A percentile compares a stretch with the other conserved stretches of the same genome.
Evolutionary conservation across 768 basidiomycete species (phyloP).

Genomic region (Tylopilus subfusipes): DNA sequence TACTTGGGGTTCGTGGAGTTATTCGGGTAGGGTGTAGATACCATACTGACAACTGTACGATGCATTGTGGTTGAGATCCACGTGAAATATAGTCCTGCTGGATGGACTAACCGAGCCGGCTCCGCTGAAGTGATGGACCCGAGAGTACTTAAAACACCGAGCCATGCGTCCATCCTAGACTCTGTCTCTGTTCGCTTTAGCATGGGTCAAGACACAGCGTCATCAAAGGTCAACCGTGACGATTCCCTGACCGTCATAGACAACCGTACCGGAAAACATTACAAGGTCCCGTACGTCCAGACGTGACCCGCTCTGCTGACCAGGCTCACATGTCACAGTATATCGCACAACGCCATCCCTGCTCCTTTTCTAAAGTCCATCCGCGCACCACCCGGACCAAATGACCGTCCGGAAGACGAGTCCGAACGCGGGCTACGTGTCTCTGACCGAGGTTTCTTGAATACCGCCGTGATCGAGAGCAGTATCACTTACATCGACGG

Average conservation of each 20-base stretch:
- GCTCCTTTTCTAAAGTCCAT: slow-evolving; percentile 82
- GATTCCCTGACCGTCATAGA: slow-evolving; percentile 64
- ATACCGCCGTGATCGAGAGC: slow-evolving; percentile 77
- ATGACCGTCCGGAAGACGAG: slow-evolving; percentile 78
- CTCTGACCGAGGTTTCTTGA: slow-evolving; percentile 76
- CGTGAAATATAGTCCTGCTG: background rate
- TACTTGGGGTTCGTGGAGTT: background rate
- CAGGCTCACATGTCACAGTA: slow-evolving; percentile 41
- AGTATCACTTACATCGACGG: slow-evolving; percentile 91
- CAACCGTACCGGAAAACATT: slow-evolving; percentile 81
- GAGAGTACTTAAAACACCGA: slow-evolving; percentile 1
- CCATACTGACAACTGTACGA: slow-evolving; percentile 13
- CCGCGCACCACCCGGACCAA: slow-evolving; percentile 50
- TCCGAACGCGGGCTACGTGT: slow-evolving; percentile 78
- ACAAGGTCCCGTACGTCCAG: slow-evolving; percentile 63
- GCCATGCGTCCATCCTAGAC: background rate
- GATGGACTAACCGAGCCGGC: background rate
- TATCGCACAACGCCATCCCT: slow-evolving; percentile 72
- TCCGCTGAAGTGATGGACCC: background rate
- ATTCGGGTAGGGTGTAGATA: slow-evolving; percentile 8
- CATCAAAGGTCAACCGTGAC: slow-evolving; percentile 16
- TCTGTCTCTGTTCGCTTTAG: background rate
- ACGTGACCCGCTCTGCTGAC: background rate
- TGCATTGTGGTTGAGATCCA: background rate
- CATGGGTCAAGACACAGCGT: slow-evolving; percentile 28